Conservation (phyloP, 352 stramenopile genomes). For the Vaucheria bursata region DNA sequence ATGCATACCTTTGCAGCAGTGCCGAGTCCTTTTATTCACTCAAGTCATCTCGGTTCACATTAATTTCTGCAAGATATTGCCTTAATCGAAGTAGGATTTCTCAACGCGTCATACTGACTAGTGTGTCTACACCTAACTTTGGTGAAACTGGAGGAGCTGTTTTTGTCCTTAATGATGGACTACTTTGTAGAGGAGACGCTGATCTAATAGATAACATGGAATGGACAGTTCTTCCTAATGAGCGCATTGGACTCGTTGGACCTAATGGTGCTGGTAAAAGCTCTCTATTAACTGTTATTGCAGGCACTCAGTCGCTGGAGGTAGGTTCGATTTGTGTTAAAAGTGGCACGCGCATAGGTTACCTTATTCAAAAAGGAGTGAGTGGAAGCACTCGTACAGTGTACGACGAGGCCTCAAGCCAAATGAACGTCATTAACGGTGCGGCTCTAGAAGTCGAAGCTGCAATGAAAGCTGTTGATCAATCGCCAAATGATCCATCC, state of each 20-base stretch:
- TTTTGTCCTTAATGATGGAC: not conserved
- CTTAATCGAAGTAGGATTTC: no score
- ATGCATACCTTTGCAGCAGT: no score
- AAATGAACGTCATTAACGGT: slow-evolving; percentile 61
- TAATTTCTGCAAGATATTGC: no score
- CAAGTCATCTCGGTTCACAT: no score
- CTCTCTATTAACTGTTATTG: slow-evolving; percentile 52
- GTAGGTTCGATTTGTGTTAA: slow-evolving; percentile 52
- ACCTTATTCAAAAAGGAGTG: slow-evolving; percentile 64
- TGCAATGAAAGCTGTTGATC: slow-evolving; percentile 7
- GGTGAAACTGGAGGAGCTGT: not conserved
- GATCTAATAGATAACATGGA: slow-evolving; percentile 50
- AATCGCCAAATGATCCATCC: slow-evolving; percentile 17
- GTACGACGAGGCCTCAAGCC: slow-evolving; percentile 60
- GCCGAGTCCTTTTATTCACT: no score
- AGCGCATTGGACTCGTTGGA: slow-evolving; percentile 62
- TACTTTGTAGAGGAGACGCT: slow-evolving; percentile 1
- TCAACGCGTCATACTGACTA: no score
- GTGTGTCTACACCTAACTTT: no score
- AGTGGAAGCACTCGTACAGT: slow-evolving; percentile 60
- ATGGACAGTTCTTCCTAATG: slow-evolving; percentile 51
- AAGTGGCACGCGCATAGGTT: slow-evolving; percentile 36
- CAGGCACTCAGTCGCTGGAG: slow-evolving; percentile 74
- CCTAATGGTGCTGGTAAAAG: slow-evolving; percentile 71
- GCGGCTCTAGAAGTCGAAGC: slow-evolving; percentile 35